A percentile compares a stretch with the other conserved stretches of the same genome.
Conservation (phyloP, 768 basidiomycete species). For the Terana coerulea region DNA sequence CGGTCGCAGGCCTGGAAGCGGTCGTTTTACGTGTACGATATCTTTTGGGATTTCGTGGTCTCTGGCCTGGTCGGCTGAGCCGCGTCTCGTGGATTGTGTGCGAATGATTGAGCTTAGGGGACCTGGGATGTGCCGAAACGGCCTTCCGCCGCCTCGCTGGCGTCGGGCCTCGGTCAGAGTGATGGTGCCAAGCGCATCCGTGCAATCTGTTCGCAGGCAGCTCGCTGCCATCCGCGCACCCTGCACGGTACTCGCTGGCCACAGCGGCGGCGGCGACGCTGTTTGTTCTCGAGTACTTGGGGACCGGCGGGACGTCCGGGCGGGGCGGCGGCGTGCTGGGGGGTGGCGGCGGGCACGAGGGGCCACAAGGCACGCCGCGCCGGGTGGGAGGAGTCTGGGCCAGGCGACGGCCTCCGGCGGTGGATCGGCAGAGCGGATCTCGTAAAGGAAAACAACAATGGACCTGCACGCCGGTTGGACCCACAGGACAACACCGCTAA, state of each 20-base stretch:
- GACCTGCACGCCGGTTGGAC: slow-evolving; percentile 15
- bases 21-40: background rate
- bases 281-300: background rate
- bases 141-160: background rate
- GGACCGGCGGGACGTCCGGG: background rate
- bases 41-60: background rate
- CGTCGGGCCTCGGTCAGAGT: too few relatives aligned
- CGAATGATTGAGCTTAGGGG: slow-evolving; percentile 17
- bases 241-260: too few relatives aligned
- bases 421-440: slow-evolving; percentile 16
- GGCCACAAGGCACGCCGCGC: background rate
- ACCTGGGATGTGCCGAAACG: slow-evolving; percentile 13
- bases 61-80: background rate
- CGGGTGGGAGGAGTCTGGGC: background rate
- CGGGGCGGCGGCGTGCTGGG: background rate
- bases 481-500: slow-evolving; percentile 15
- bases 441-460: slow-evolving; percentile 13
- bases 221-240: too few relatives aligned
- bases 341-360: background rate
- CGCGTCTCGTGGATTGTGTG: slow-evolving; percentile 15
- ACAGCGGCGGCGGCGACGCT: too few relatives aligned
- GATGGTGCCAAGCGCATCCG: too few relatives aligned
- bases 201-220: too few relatives aligned
- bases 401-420: background rate
- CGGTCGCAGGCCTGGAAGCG: background rate